A percentile compares a stretch with the other conserved stretches of the same genome.
Evolutionary conservation across 2,329 filamentous ascomycete species (phyloP).

Genomic region (Chrysoporthe austroafricana): DNA sequence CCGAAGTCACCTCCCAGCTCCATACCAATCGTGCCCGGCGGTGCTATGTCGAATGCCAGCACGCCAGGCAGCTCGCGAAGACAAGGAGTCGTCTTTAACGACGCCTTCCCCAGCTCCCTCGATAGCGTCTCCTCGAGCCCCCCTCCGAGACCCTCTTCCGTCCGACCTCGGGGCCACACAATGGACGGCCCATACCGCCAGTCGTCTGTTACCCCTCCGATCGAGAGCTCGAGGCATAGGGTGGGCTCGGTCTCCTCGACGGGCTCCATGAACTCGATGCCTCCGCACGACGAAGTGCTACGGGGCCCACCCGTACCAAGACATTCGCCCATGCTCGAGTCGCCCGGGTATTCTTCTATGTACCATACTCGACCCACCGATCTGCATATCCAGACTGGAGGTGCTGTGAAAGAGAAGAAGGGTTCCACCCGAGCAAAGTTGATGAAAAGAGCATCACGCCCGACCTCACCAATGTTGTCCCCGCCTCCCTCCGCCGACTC

Average conservation of each 20-base stretch:
- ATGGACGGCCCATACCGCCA: conserved; percentile 60
- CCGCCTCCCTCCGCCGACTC: conserved; percentile 63
- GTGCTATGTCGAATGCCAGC: conserved; percentile 39
- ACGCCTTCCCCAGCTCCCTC: conserved; percentile 55
- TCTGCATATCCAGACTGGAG: conserved; percentile 38
- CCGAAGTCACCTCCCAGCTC: conserved; percentile 52
- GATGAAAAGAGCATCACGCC: conserved; percentile 60
- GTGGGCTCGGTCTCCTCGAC: conserved; percentile 73
- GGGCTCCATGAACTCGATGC: conserved; percentile 57
- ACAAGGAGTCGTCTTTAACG: conserved; percentile 65
- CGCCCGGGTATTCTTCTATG: conserved; percentile 47
- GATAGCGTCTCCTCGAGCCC: conserved; percentile 51
- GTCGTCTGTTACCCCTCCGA: conserved; percentile 40
- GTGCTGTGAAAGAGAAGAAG: conserved; percentile 52
- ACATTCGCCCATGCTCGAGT: conserved; percentile 46
- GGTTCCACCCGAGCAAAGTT: conserved; percentile 51
- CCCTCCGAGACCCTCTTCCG: conserved; percentile 42
- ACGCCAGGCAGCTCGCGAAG: conserved; percentile 36
- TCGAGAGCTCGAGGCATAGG: conserved; percentile 59
- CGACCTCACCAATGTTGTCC: conserved; percentile 60
- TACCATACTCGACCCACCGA: conserved; percentile 41
- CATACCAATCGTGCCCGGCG: conserved; percentile 43
- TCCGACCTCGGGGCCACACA: conserved; percentile 61
- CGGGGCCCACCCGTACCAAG: conserved; percentile 42
- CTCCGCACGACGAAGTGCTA: conserved; percentile 52